Evolutionary conservation across 176 grass and related monocot genomes (phyloP).

Genomic region (Triticum urartu): DNA sequence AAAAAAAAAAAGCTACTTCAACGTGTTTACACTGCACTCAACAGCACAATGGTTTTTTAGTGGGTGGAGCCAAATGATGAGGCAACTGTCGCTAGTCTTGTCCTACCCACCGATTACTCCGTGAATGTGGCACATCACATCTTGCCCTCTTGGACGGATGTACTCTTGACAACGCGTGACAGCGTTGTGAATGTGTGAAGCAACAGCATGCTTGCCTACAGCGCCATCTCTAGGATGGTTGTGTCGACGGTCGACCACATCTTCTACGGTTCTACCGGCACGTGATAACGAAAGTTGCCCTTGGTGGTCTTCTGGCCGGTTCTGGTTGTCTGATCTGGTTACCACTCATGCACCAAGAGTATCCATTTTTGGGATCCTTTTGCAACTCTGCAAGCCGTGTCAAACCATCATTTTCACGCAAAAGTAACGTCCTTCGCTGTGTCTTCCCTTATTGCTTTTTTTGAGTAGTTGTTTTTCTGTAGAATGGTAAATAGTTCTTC

Average conservation of each 20-base stretch:
- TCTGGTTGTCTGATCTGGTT: not conserved
- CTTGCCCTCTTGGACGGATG: not conserved
- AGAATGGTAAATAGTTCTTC: too few relatives aligned
- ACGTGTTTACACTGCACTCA: too few relatives aligned
- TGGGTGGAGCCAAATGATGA: not conserved
- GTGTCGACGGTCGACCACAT: not conserved
- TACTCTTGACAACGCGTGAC: not conserved
- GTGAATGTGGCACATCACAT: not conserved
- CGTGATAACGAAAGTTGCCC: not conserved
- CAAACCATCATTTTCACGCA: not conserved
- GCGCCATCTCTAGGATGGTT: not conserved
- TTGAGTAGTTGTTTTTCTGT: too few relatives aligned
- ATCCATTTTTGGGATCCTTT: not conserved
- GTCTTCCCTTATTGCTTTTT: too few relatives aligned
- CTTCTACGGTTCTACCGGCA: not conserved
- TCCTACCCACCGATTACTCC: not conserved
- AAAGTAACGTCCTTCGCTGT: not conserved
- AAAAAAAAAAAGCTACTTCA: too few relatives aligned
- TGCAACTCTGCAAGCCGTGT: not conserved
- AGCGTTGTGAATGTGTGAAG: not conserved
- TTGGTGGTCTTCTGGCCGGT: not conserved
- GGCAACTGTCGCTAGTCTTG: not conserved
- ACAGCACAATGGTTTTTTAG: too few relatives aligned
- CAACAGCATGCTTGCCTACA: not conserved
- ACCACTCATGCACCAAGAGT: not conserved